Evolutionary conservation across 768 basidiomycete genomes (phyloP).

Genomic region (Hericium alpestre): DNA sequence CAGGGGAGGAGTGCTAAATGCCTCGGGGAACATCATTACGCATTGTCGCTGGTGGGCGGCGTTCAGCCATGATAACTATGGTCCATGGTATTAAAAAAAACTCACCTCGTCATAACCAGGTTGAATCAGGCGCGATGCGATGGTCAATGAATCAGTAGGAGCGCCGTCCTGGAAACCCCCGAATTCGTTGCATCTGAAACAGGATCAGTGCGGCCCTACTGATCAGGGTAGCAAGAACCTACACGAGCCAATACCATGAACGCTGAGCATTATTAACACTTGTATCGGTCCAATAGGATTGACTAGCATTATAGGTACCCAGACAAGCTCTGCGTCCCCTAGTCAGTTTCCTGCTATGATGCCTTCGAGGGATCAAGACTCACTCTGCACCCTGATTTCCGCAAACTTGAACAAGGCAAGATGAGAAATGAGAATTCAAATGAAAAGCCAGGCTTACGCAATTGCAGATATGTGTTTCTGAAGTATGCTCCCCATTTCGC

Average conservation of each 20-base stretch:
- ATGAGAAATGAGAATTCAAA: neutral
- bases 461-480: conserved; percentile 32
- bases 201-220: neutral
- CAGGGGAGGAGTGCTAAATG: conserved; percentile 10
- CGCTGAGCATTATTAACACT: conserved; percentile 43
- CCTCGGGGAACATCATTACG: conserved; percentile 11
- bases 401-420: conserved; percentile 36
- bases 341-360: neutral
- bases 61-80: neutral
- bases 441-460: conserved; percentile 26
- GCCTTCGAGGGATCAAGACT: conserved; percentile 13
- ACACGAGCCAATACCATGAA: conserved; percentile 69
- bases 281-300: conserved; percentile 41
- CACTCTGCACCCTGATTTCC: conserved; percentile 37
- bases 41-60: conserved; percentile 10
- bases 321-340: conserved; percentile 23
- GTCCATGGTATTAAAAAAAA: neutral
- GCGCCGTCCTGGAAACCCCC: conserved; percentile 27
- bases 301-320: conserved; percentile 29
- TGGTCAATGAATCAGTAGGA: neutral
- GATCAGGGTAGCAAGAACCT: conserved; percentile 2
- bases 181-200: conserved; percentile 53
- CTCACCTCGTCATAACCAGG: conserved; percentile 1
- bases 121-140: neutral
- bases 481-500: conserved; percentile 51